A percentile compares a stretch with the other conserved stretches of the same genome.
Conservation (phyloP, 805 yeast genomes). For the Diddensiella transvaalensis region DNA sequence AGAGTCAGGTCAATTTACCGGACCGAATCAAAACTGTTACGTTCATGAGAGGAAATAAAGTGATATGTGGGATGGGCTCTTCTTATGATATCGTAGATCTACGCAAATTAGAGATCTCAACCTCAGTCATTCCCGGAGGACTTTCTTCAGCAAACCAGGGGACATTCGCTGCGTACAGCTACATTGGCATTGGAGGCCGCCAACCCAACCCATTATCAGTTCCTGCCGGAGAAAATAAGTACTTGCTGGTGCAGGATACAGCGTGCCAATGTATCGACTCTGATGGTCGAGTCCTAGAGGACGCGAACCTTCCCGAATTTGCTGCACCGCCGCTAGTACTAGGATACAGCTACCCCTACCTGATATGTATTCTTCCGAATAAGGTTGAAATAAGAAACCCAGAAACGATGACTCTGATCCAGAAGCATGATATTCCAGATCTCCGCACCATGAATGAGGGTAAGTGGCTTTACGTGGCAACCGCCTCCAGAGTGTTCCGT, state of each 20-base stretch:
- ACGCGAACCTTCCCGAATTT: neutral
- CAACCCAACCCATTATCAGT: slow-evolving; percentile 14
- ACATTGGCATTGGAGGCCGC: slow-evolving; percentile 20
- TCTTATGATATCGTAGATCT: slow-evolving; percentile 22
- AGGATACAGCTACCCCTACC: slow-evolving; percentile 40
- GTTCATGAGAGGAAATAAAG: slow-evolving; percentile 21
- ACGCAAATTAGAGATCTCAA: neutral
- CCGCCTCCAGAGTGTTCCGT: slow-evolving; percentile 29
- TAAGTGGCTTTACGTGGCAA: slow-evolving; percentile 31
- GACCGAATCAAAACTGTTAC: slow-evolving; percentile 28
- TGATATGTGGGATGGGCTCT: slow-evolving; percentile 27
- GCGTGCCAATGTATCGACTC: slow-evolving; percentile 11
- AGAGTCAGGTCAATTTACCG: slow-evolving; percentile 27
- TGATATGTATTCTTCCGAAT: slow-evolving; percentile 32
- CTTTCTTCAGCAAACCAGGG: slow-evolving; percentile 11
- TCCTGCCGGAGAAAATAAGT: slow-evolving; percentile 1
- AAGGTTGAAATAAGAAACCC: slow-evolving; percentile 40
- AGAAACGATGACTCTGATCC: slow-evolving; percentile 37
- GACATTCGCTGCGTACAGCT: slow-evolving; percentile 17
- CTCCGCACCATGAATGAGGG: slow-evolving; percentile 25
- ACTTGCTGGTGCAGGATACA: slow-evolving; percentile 15
- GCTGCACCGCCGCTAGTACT: slow-evolving; percentile 28
- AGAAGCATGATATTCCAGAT: slow-evolving; percentile 31
- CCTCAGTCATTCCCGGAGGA: slow-evolving; percentile 11
- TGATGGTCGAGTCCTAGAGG: slow-evolving; percentile 17